Base-by-base conservation (phyloP, 306 rosid species). In the Hylodesmum podocarpum region DNA sequence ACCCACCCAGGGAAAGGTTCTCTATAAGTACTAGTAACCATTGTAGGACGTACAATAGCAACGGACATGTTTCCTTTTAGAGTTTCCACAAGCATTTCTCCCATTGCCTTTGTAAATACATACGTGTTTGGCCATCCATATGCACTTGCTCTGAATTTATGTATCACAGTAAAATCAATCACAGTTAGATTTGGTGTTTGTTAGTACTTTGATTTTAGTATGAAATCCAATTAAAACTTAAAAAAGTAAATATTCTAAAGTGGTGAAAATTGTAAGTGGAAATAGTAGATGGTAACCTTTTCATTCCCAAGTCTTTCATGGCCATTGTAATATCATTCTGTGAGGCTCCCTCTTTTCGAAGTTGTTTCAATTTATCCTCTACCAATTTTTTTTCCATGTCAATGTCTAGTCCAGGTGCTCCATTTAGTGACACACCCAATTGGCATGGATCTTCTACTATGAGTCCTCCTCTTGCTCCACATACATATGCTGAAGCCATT, bases 1-100 rank as follows among this genome's bases (percentile, higher is more conserved):
- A 89, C 70, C 97, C 97, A 91, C 19, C 98, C 98, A 1, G 97
- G 89, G 54, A 93, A 93, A 6, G 98, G 98, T 70, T 93, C 97
- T 81, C 11, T 91, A 63, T 43, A 87, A 73, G 98, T 91, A 49
- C 98, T 89, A 6, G 91, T 83, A 53, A 93, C 46, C 0, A 91
- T 88, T 9, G 97, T 88, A 10, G 97, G 97, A 44, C 98, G 90
- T 2, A 91, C 8, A 62, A 88, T 84, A 41, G 82, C 83, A 15
- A 85, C 70, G 1, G 91, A 61, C 53, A 84, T 0, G 1, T 88
- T 54, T 22, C 64, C 85, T 62, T 88, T 89, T 5, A 71, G 11
- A 0, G 89, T 69, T 70, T 54, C 87, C 0, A 93, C 4, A 2
- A 85, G 33, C 98, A 93, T 93, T 77, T 93, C 98, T n/a, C 91